Evolutionary conservation across 345 rosid genomes (phyloP), one percentile per base, ranked within the genome.

Genomic region (Gynandropsis gynandra): DNA sequence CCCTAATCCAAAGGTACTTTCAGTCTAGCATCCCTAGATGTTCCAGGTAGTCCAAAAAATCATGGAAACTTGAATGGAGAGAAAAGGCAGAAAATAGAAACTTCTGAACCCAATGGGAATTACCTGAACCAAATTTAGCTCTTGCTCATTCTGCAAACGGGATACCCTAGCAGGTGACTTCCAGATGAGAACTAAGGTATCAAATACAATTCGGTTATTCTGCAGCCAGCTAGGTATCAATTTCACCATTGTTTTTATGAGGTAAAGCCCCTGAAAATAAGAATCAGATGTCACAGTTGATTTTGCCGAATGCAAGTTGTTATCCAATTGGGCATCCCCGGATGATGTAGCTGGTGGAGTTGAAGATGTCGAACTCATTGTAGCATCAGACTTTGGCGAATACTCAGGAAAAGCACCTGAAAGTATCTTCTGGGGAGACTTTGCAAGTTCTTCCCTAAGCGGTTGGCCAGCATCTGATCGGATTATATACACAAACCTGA

Each of bases 381-480:
- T 78, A 36, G 56, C 46, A 35, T 57, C 58, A 57, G 58, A 57
- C 16, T 57, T 64, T 64, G 80, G 77, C 58, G 79, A 36, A 66
- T 80, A 77, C 52, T 76, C 95, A 17, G 94, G 81, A 72, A 92
- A 85, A 41, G 98, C 87, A 74, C 70, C 76, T 56, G 74, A 72
- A 64, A 87, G 88, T 72, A 92, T 85, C 77, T 92, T 92, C 66
- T 78, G 80, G 8, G 89, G 88, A 14, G 95, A 87, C 71, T 82
- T 87, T 48, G 98, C 86, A 61, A 92, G 94, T 70, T 92, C 98
- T 48, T 92, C 98, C 70, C 98, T 74, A 65, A 92, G 61, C 43
- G 89, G 88, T 58, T 87, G 98, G 59, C 98, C 98, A 63, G 89
- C 89, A 75, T 85, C 96, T 35, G 98, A 92, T 50, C 76, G 72